Percentiles rank a stretch among this genome's conserved stretches.
phyloP scores from a whole-genome alignment of 2,329 filamentous ascomycete genomes.

The Stagonosporopsis chrysanthemi region DNA sequence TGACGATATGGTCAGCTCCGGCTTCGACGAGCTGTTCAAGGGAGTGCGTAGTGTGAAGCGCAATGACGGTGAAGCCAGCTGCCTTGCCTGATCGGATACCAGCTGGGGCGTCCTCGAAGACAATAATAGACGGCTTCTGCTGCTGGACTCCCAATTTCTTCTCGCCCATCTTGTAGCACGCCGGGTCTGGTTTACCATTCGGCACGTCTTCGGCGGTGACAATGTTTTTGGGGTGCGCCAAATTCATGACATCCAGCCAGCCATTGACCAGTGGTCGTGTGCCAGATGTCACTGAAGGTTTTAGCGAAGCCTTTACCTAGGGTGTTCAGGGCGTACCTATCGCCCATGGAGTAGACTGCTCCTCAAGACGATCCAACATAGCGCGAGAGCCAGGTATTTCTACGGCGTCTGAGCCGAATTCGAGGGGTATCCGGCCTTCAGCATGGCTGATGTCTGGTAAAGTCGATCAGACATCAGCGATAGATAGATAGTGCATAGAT shows the following conservation, averaged over 20 bases:
- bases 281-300: constrained; percentile 58
- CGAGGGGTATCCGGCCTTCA: constrained; percentile 78
- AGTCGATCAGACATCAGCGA: constrained; percentile 12
- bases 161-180: constrained; percentile 56
- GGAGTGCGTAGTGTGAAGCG: constrained; percentile 83
- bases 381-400: constrained; percentile 85
- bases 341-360: constrained; percentile 74
- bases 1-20: constrained; percentile 87
- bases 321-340: constrained; percentile 56
- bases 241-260: constrained; percentile 59
- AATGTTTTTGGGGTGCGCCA: constrained; percentile 56
- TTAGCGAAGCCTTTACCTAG: background rate
- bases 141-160: constrained; percentile 52
- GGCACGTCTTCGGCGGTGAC: constrained; percentile 60
- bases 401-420: constrained; percentile 78
- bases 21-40: constrained; percentile 74
- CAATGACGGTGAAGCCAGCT: constrained; percentile 84
- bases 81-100: constrained; percentile 84
- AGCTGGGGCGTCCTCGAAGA: constrained; percentile 88
- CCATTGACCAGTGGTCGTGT: constrained; percentile 58
- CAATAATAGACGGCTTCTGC: constrained; percentile 64
- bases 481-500: background rate
- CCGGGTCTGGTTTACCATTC: constrained; percentile 60
- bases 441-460: constrained; percentile 75
- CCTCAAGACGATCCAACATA: constrained; percentile 72